Evolutionary conservation across 1,284 basidiomycete genomes (phyloP), one percentile per base, ranked within the genome.

Genomic region (Malassezia furfur): DNA sequence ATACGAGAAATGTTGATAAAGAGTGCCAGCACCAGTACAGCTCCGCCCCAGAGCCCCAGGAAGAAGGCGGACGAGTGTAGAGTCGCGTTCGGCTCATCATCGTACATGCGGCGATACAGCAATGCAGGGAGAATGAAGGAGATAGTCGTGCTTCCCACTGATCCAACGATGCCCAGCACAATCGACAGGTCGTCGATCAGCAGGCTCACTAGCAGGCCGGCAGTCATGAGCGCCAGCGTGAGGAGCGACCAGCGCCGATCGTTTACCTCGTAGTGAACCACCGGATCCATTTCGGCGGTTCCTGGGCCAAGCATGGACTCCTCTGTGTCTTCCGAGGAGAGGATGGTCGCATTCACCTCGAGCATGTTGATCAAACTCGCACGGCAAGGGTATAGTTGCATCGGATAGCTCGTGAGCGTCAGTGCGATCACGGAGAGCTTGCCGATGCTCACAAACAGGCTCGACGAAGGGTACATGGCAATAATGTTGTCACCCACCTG

Each of bases 71-170:
- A 25, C 6, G 36, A 40, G 17, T 34, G 34, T 34, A 43, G 21
- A 40, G 40, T 43, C 31, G 45, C 5, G 15, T 47, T 32, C 3
- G 17, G 12, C 3, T 47, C 32, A 7, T 47, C 45, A 7, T 28
- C 21, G 17, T 21, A 48, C 3, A 56, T 28, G 10, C 12, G 14
- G 28, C 36, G 22, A 28, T 57, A 57, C 12, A 57, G 39, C 17
- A 51, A 17, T 2, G 50, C 30, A 25, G 55, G 49, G 5, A 50
- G 41, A n/a, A 98, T 96, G 76, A 98, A 98, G 9, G 88, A 91
- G 64, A 99, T 91, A 34, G 79, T 96, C 14, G 93, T 96, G 17
- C 88, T 91, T 15, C 94, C 94, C 0, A 93, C 94, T 10, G 90
- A 86, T 7, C 94, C 94, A 25, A 99, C 94, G 72, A 98, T 94